Evolutionary conservation across 768 basidiomycete genomes (phyloP).

Genomic region (Suillus cothurnatus): DNA sequence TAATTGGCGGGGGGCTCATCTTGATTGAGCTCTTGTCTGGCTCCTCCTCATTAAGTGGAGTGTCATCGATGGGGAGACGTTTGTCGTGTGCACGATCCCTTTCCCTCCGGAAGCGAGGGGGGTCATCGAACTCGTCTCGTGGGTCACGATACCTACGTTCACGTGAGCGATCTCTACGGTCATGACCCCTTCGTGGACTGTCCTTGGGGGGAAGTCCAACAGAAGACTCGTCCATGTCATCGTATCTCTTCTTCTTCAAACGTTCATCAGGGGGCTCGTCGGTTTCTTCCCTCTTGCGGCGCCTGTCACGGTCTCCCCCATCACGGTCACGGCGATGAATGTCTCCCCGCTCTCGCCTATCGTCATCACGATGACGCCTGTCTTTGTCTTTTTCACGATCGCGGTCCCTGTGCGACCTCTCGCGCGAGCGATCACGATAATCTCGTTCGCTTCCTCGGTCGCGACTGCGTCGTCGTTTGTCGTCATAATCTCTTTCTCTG

Average conservation of each 20-base stretch:
- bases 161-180: slow-evolving; percentile 49
- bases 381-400: slow-evolving; percentile 36
- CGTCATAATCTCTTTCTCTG: slow-evolving; percentile 56
- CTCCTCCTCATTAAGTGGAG: slow-evolving; percentile 36
- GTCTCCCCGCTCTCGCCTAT: slow-evolving; percentile 53
- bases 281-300: slow-evolving; percentile 71
- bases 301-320: slow-evolving; percentile 55
- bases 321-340: slow-evolving; percentile 54
- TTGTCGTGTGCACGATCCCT: slow-evolving; percentile 44
- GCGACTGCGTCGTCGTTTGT: slow-evolving; percentile 63
- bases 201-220: slow-evolving; percentile 49
- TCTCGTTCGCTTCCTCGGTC: slow-evolving; percentile 56
- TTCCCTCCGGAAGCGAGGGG: slow-evolving; percentile 45
- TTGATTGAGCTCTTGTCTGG: slow-evolving; percentile 37
- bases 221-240: slow-evolving; percentile 51
- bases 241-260: slow-evolving; percentile 64
- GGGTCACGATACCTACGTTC: slow-evolving; percentile 55
- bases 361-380: slow-evolving; percentile 48
- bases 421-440: slow-evolving; percentile 55
- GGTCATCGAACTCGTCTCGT: slow-evolving; percentile 66
- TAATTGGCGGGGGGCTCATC: slow-evolving; percentile 43
- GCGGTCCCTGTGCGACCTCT: slow-evolving; percentile 45
- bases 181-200: slow-evolving; percentile 49
- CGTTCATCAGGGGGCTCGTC: slow-evolving; percentile 57
- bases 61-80: slow-evolving; percentile 44